Conservation (phyloP, 1,284 basidiomycete genomes). For the Hypsizygus ulmarius region DNA sequence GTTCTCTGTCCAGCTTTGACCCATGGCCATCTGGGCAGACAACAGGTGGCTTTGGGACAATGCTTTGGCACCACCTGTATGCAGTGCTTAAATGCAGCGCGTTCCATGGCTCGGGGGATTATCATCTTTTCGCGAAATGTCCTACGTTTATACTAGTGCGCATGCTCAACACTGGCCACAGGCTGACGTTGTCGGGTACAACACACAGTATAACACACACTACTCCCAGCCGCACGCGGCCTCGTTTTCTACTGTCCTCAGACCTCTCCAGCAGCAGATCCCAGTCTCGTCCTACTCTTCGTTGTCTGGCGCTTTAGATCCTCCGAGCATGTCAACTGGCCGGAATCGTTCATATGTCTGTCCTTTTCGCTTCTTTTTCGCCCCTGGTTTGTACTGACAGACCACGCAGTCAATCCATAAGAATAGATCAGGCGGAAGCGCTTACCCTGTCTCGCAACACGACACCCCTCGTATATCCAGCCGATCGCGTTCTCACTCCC, state of each 20-base stretch:
- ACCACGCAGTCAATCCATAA: slow-evolving; percentile 5
- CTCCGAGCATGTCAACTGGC: slow-evolving; percentile 3
- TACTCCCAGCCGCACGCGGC: slow-evolving; percentile 2
- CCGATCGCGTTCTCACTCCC: slow-evolving; percentile 4
- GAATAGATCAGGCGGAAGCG: background rate
- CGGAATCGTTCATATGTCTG: slow-evolving; percentile 6
- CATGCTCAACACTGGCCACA: slow-evolving; percentile 9
- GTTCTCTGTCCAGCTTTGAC: slow-evolving; percentile 11
- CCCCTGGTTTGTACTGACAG: background rate
- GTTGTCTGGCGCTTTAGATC: slow-evolving; percentile 12
- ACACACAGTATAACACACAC: background rate
- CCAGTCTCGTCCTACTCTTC: slow-evolving; percentile 13
- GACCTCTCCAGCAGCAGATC: slow-evolving; percentile 1
- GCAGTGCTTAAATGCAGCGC: background rate
- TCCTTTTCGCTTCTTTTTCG: background rate
- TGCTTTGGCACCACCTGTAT: slow-evolving; percentile 1
- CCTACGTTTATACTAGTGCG: slow-evolving; percentile 8
- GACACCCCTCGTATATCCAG: slow-evolving; percentile 1
- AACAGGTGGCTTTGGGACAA: slow-evolving; percentile 2
- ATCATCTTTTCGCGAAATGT: slow-evolving; percentile 7
- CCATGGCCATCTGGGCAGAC: slow-evolving; percentile 1
- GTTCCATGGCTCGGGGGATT: background rate
- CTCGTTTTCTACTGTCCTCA: slow-evolving; percentile 5
- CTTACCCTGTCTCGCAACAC: slow-evolving; percentile 4
- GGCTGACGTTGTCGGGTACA: background rate